A percentile compares a stretch with the other conserved stretches of the same genome.
phyloP scores from a whole-genome alignment of 192 early-diverging fungal species.

The Backusella australiensis region DNA sequence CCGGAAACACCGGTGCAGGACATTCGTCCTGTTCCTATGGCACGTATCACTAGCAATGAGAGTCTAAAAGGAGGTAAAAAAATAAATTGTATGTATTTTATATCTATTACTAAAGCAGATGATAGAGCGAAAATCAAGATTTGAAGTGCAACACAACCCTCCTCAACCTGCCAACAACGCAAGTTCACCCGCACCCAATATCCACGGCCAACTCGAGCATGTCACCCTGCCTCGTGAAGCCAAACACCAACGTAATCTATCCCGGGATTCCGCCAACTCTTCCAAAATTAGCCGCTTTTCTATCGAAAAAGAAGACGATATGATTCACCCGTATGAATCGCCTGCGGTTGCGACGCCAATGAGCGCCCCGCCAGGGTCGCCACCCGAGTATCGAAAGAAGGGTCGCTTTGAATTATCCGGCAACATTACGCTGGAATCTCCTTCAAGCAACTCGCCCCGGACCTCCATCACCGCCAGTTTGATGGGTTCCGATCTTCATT shows the following conservation, averaged over 20 bases:
- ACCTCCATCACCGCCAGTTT: not conserved
- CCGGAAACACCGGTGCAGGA: not conserved
- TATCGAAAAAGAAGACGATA: not conserved
- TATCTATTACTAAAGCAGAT: not conserved
- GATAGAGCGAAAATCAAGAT: slow-evolving; percentile 32
- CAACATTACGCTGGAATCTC: not conserved
- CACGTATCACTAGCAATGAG: slow-evolving; percentile 8
- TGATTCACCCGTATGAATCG: not conserved
- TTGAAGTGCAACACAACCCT: slow-evolving; percentile 28
- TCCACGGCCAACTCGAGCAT: slow-evolving; percentile 8
- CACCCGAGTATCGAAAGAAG: slow-evolving; percentile 29
- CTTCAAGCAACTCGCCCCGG: not conserved
- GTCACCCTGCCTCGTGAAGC: not conserved
- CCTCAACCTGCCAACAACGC: not conserved
- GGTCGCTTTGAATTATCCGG: slow-evolving; percentile 34
- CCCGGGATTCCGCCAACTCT: not conserved
- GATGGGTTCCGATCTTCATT: slow-evolving; percentile 6
- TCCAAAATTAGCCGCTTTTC: not conserved
- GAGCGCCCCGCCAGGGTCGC: not conserved
- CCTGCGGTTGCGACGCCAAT: not conserved
- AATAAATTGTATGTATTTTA: not conserved
- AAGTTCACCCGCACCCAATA: not conserved
- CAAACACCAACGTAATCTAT: not conserved
- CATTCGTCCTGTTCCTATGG: not conserved
- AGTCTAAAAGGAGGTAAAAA: slow-evolving; percentile 9